Conservation (phyloP, 2,329 filamentous ascomycete genomes). For the Simplicillium sp. region DNA sequence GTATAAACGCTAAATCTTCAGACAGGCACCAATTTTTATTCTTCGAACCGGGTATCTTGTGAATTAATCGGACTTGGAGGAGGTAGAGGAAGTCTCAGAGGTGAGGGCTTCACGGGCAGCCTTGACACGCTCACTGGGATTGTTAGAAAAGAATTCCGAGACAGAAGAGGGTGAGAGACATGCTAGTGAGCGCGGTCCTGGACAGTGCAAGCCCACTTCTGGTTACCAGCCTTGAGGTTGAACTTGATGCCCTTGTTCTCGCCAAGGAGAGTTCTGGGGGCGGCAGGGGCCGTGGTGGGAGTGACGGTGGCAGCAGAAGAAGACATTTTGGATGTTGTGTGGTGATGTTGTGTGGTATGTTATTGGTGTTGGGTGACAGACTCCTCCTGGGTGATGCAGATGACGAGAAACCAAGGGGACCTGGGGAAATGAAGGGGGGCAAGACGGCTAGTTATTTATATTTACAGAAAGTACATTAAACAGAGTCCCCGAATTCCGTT, state of each 20-base stretch:
- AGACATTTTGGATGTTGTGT: not conserved
- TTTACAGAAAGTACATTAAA: not conserved
- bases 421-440: not conserved
- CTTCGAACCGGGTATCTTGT: no score
- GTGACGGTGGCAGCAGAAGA: not conserved
- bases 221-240: slow-evolving; percentile 32
- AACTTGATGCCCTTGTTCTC: slow-evolving; percentile 34
- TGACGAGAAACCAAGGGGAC: not conserved
- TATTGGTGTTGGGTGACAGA: not conserved
- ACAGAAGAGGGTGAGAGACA: slow-evolving; percentile 10
- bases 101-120: slow-evolving; percentile 15
- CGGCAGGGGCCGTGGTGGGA: slow-evolving; percentile 10
- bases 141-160: slow-evolving; percentile 8
- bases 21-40: no score
- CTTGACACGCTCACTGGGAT: slow-evolving; percentile 29
- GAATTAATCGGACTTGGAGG: slow-evolving; percentile 9
- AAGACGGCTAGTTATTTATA: not conserved
- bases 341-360: not conserved
- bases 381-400: not conserved
- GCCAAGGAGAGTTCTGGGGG: slow-evolving; percentile 14
- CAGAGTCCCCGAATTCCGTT: not conserved
- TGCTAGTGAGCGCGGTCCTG: slow-evolving; percentile 36
- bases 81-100: slow-evolving; percentile 24
- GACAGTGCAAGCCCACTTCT: slow-evolving; percentile 28
- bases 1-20: no score